phyloP scores from a whole-genome alignment of 768 basidiomycete species.

The Chalciporus pseudorubinellus region DNA sequence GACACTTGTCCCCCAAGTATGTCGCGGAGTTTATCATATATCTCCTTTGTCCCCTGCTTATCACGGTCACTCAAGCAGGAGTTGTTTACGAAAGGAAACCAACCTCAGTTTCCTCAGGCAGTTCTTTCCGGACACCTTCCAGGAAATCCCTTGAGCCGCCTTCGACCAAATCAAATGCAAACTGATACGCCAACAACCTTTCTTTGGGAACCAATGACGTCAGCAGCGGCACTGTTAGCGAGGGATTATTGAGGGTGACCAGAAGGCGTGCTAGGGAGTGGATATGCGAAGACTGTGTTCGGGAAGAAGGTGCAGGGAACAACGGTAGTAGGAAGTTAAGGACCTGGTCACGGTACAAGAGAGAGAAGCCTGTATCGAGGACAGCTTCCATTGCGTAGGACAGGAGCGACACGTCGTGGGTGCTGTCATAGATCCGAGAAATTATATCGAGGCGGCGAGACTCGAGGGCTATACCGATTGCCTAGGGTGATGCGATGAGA shows the following conservation, averaged over 20 bases:
- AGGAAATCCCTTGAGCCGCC: slow-evolving; percentile 93
- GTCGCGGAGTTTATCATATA: slow-evolving; percentile 71
- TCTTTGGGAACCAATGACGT: slow-evolving; percentile 68
- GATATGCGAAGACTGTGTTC: slow-evolving; percentile 71
- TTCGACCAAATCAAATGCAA: slow-evolving; percentile 94
- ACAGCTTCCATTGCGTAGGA: slow-evolving; percentile 92
- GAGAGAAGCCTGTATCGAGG: slow-evolving; percentile 84
- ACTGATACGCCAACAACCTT: slow-evolving; percentile 83
- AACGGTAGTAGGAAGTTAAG: slow-evolving; percentile 79
- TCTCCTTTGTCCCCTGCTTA: slow-evolving; percentile 52
- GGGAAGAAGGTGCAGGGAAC: slow-evolving; percentile 73
- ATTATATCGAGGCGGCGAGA: slow-evolving; percentile 87
- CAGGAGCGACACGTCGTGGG: slow-evolving; percentile 74
- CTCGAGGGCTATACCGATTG: slow-evolving; percentile 93
- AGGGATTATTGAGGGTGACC: slow-evolving; percentile 82
- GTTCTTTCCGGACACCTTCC: slow-evolving; percentile 63
- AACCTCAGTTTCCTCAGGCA: slow-evolving; percentile 70
- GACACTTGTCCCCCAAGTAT: slow-evolving; percentile 92
- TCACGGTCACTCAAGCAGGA: slow-evolving; percentile 6
- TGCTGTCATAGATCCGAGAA: slow-evolving; percentile 67
- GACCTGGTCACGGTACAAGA: slow-evolving; percentile 81
- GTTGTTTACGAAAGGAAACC: slow-evolving; percentile 16
- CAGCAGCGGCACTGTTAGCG: slow-evolving; percentile 72
- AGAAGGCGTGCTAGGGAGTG: slow-evolving; percentile 85
- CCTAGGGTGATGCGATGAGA: slow-evolving; percentile 44